These are phyloP conservation scores for Phytopythium oedochilum DNA, from an alignment of 352 stramenopile species.

Conservation along the genomic window DNA sequence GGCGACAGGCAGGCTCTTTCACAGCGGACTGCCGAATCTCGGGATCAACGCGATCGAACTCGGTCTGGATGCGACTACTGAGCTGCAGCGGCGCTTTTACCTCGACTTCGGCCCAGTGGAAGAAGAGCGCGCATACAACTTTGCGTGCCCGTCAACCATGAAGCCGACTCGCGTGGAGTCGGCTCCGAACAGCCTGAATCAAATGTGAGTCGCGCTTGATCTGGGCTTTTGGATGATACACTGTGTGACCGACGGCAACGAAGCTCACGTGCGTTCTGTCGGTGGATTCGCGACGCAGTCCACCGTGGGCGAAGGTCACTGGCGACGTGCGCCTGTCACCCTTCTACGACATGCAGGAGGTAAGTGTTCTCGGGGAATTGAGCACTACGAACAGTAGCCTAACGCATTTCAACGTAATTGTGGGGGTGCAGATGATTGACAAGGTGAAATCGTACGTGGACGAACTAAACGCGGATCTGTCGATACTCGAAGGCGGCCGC, in stretches of 20 bases:
- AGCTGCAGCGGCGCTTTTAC: conserved; percentile 89
- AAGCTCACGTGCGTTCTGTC: too few relatives aligned
- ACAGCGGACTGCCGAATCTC: conserved; percentile 83
- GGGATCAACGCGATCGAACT: conserved; percentile 89
- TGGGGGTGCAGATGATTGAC: conserved; percentile 29
- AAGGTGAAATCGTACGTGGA: conserved; percentile 77
- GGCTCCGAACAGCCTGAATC: conserved; percentile 58
- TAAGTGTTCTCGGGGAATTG: too few relatives aligned
- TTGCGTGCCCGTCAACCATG: conserved; percentile 74
- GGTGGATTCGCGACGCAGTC: conserved; percentile 56
- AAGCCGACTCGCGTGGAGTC: conserved; percentile 77
- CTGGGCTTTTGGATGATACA: background rate
- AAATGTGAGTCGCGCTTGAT: conserved; percentile 39
- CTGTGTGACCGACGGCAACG: background rate
- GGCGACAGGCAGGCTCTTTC: conserved; percentile 87
- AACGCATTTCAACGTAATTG: too few relatives aligned
- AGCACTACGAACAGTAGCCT: too few relatives aligned
- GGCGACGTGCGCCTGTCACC: conserved; percentile 88
- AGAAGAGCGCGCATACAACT: conserved; percentile 87
- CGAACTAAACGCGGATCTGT: conserved; percentile 83
- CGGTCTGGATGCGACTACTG: conserved; percentile 69
- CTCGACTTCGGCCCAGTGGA: conserved; percentile 77
- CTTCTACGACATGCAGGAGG: conserved; percentile 88
- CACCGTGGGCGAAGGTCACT: conserved; percentile 84
- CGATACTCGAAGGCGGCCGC: conserved; percentile 60